Percentiles rank a stretch among this genome's conserved stretches.
phyloP scores from a whole-genome alignment of 176 grass and related monocot genomes.

The Triticum timopheevii region DNA sequence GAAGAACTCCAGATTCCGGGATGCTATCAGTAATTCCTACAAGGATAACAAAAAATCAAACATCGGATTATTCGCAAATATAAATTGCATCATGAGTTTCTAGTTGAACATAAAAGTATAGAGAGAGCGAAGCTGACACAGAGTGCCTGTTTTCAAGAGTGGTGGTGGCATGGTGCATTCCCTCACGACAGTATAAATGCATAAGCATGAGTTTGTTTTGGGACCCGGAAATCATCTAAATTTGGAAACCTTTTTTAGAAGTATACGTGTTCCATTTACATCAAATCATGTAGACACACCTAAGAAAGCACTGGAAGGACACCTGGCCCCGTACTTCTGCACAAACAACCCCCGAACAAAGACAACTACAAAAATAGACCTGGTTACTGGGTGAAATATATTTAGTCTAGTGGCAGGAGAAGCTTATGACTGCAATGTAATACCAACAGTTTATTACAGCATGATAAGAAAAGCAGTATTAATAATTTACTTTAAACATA shows the following conservation, averaged over 20 bases:
- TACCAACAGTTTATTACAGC: background rate
- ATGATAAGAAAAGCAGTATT: background rate
- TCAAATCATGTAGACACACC: background rate
- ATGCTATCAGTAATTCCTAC: constrained; percentile 87
- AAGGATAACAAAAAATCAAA: constrained; percentile 31
- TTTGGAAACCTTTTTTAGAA: background rate
- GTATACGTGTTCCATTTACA: background rate
- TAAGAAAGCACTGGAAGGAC: background rate
- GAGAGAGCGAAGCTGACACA: background rate
- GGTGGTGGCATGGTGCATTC: background rate
- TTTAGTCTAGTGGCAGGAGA: background rate
- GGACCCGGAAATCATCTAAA: background rate
- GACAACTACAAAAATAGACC: background rate
- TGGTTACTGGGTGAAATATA: background rate
- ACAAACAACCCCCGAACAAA: background rate
- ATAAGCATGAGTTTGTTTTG: background rate
- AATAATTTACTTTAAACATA: background rate
- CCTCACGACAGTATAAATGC: background rate
- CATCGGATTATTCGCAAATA: background rate
- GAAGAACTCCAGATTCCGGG: constrained; percentile 95
- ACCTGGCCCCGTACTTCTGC: background rate
- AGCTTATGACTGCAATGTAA: background rate
- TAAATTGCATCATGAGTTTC: background rate
- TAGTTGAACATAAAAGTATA: background rate
- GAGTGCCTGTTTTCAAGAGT: background rate